A percentile compares a stretch with the other conserved stretches of the same genome.
Evolutionary conservation across 2,329 filamentous ascomycete genomes (phyloP).

Genomic region (Xylaria sp.): DNA sequence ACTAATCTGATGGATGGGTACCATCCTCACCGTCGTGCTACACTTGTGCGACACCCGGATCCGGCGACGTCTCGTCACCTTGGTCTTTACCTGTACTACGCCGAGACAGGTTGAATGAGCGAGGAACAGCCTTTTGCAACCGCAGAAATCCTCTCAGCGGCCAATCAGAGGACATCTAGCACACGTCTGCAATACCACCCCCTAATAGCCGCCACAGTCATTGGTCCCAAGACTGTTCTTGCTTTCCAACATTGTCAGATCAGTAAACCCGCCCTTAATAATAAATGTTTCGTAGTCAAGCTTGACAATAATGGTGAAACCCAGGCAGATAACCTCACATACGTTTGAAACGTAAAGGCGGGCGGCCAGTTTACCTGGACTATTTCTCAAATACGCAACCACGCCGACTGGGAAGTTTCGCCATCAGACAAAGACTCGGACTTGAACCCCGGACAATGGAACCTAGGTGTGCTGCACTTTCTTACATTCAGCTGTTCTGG

Average conservation of each 20-base stretch:
- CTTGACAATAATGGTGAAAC: neutral
- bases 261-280: neutral
- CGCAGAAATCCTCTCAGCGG: neutral
- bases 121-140: conserved; percentile 18
- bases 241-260: neutral
- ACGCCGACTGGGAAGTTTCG: conserved; percentile 2
- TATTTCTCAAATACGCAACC: neutral
- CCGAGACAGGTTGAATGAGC: conserved; percentile 24
- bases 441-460: neutral
- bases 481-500: neutral
- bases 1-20: conserved; percentile 13
- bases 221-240: neutral
- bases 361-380: neutral
- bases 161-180: neutral
- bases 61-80: conserved; percentile 15
- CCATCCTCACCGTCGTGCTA: conserved; percentile 13
- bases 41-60: conserved; percentile 29
- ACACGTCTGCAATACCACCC: neutral
- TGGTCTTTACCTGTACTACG: conserved; percentile 14
- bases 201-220: conserved; percentile 8
- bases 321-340: neutral
- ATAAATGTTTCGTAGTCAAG: no score
- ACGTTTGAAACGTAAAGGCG: neutral
- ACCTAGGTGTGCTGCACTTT: neutral
- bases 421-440: conserved; percentile 24